These are phyloP conservation scores for Metrosideros polymorpha DNA, from an alignment of 441 rosid species.

Conservation along the genomic window DNA sequence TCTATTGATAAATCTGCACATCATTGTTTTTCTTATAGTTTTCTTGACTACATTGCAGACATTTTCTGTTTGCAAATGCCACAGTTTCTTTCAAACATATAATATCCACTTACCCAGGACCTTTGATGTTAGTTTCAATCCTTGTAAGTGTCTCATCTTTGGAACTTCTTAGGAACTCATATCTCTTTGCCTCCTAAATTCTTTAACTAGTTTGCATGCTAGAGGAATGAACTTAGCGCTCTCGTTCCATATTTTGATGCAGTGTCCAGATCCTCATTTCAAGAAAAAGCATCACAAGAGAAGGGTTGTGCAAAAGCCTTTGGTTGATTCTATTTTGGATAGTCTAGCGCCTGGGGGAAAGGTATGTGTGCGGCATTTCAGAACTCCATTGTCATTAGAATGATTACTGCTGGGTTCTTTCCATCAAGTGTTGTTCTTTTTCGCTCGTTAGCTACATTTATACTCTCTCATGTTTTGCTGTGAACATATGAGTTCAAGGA, in stretches of 20 bases:
- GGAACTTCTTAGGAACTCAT: not conserved
- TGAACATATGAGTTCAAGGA: not conserved
- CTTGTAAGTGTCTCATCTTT: constrained; percentile 37
- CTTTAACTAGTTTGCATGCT: not conserved
- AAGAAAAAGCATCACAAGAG: constrained; percentile 89
- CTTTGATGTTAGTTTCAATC: constrained; percentile 70
- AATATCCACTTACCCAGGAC: constrained; percentile 66
- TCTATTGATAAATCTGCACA: not conserved
- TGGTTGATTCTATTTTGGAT: constrained; percentile 46
- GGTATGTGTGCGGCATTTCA: constrained; percentile 24
- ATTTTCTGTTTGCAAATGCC: constrained; percentile 82
- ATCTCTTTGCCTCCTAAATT: not conserved
- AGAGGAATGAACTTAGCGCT: not conserved
- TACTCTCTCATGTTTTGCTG: not conserved
- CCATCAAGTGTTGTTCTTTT: not conserved
- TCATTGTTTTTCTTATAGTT: not conserved
- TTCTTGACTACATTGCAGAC: constrained; percentile 31
- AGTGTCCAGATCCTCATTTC: constrained; percentile 98
- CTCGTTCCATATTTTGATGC: not conserved
- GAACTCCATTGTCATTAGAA: not conserved
- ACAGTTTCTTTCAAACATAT: constrained; percentile 56
- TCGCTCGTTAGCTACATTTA: not conserved
- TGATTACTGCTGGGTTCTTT: not conserved
- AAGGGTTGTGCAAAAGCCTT: constrained; percentile 76
- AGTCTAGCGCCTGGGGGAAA: constrained; percentile 60